These are phyloP conservation scores for Rhodosporidiobolus sp. DNA, from an alignment of 768 basidiomycete genomes.

Conservation along the genomic window DNA sequence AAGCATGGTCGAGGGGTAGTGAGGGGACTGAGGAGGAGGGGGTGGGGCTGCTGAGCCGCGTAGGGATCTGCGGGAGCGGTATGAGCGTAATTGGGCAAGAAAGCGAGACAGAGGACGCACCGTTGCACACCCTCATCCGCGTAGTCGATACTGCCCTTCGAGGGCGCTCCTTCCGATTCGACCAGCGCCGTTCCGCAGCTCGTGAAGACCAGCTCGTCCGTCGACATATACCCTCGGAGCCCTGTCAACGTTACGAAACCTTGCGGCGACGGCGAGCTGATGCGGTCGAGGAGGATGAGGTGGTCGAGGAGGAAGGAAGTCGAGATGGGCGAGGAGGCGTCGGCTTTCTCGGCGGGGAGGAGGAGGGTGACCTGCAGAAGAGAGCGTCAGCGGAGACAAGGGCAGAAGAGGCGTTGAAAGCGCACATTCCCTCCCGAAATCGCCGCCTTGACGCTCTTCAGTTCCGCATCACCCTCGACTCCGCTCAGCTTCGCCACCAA, in stretches of 20 bases:
- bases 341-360: slow-evolving; percentile 62
- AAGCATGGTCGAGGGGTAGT: slow-evolving; percentile 21
- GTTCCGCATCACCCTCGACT: slow-evolving; percentile 58
- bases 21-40: background rate
- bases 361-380: slow-evolving; percentile 69
- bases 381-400: background rate
- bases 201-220: slow-evolving; percentile 13
- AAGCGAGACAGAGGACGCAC: slow-evolving; percentile 58
- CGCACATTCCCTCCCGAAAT: slow-evolving; percentile 66
- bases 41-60: slow-evolving; percentile 52
- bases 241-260: slow-evolving; percentile 75
- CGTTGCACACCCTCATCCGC: slow-evolving; percentile 51
- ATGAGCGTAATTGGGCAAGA: slow-evolving; percentile 49
- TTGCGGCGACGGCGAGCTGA: slow-evolving; percentile 38
- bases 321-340: slow-evolving; percentile 59
- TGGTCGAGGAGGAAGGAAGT: slow-evolving; percentile 81
- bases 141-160: slow-evolving; percentile 52
- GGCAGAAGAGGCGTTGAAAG: background rate
- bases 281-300: slow-evolving; percentile 62
- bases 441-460: slow-evolving; percentile 67
- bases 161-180: background rate
- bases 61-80: slow-evolving; percentile 53
- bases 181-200: slow-evolving; percentile 13
- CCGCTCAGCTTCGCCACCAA: slow-evolving; percentile 52
- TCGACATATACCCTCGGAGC: slow-evolving; percentile 59